Evolutionary conservation across 108 stramenopile species (phyloP).

Genomic region (Mediolabrus comicus): DNA sequence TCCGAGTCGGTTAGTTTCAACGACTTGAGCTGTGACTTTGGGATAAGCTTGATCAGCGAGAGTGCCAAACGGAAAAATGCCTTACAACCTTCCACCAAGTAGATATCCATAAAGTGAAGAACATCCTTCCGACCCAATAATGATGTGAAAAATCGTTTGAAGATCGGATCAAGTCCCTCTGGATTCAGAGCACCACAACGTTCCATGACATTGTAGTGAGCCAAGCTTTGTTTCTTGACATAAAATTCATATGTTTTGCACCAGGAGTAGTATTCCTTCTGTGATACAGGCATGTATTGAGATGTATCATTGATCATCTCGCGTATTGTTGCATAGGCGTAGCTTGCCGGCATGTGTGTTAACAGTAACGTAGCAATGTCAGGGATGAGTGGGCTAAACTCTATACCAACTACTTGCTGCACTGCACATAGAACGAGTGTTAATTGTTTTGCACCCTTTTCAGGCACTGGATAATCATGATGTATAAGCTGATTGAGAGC

Average conservation of each 20-base stretch:
- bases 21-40: conserved; percentile 33
- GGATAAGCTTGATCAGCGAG: conserved; percentile 60
- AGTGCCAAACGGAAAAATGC: conserved; percentile 76
- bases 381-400: conserved; percentile 69
- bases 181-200: conserved; percentile 51
- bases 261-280: conserved; percentile 62
- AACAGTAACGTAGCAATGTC: conserved; percentile 45
- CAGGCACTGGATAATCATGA: conserved; percentile 18
- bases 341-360: conserved; percentile 69
- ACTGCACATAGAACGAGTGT: conserved; percentile 52
- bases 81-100: conserved; percentile 77
- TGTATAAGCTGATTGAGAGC: conserved; percentile 22
- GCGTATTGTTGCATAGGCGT: conserved; percentile 70
- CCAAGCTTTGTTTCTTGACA: conserved; percentile 54
- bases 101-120: conserved; percentile 77
- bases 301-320: conserved; percentile 68
- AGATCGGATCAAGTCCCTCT: conserved; percentile 59
- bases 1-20: conserved; percentile 16
- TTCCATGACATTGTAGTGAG: conserved; percentile 52
- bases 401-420: conserved; percentile 61
- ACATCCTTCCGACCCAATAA: conserved; percentile 57
- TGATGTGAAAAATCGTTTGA: conserved; percentile 64
- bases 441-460: conserved; percentile 33
- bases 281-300: conserved; percentile 58
- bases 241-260: conserved; percentile 64